These are phyloP conservation scores for Lyophyllum decastes DNA, from an alignment of 768 basidiomycete species.

Conservation along the genomic window DNA sequence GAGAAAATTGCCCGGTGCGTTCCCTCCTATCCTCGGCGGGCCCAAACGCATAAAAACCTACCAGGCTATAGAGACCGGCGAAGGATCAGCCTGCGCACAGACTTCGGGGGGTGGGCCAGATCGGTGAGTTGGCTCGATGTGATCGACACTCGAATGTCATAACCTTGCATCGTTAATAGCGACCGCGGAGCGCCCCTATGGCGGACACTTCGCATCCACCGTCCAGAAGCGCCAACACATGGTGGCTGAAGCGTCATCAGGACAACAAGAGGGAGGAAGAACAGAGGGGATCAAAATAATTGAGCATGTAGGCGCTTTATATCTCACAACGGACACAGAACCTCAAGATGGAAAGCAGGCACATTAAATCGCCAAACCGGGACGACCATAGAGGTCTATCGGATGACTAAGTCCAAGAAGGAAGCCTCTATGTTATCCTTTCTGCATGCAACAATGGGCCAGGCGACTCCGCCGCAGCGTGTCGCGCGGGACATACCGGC, in stretches of 20 bases:
- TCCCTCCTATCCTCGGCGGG: neutral
- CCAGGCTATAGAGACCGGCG: neutral
- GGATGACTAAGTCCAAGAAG: slow-evolving; percentile 14
- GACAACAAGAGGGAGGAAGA: neutral
- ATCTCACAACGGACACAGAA: slow-evolving; percentile 5
- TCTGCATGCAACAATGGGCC: neutral
- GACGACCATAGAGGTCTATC: slow-evolving; percentile 2
- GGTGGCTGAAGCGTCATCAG: neutral
- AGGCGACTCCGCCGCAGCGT: neutral
- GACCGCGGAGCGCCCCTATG: neutral
- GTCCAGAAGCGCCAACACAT: neutral
- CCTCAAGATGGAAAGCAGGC: slow-evolving; percentile 12
- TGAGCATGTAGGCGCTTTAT: slow-evolving; percentile 8
- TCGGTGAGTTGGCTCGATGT: slow-evolving; percentile 1
- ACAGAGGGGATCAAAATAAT: slow-evolving; percentile 10
- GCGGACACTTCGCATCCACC: neutral
- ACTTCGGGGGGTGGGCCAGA: slow-evolving; percentile 5
- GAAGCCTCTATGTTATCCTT: neutral
- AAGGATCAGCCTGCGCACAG: neutral
- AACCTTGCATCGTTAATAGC: neutral
- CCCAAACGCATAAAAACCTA: neutral
- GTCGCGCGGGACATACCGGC: neutral
- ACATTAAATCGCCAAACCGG: slow-evolving; percentile 11
- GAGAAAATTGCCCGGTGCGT: neutral
- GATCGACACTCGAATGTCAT: slow-evolving; percentile 7